A percentile compares a stretch with the other conserved stretches of the same genome.
Evolutionary conservation across 129 eudicot genomes (phyloP).

Genomic region (Artemisia tridentata): DNA sequence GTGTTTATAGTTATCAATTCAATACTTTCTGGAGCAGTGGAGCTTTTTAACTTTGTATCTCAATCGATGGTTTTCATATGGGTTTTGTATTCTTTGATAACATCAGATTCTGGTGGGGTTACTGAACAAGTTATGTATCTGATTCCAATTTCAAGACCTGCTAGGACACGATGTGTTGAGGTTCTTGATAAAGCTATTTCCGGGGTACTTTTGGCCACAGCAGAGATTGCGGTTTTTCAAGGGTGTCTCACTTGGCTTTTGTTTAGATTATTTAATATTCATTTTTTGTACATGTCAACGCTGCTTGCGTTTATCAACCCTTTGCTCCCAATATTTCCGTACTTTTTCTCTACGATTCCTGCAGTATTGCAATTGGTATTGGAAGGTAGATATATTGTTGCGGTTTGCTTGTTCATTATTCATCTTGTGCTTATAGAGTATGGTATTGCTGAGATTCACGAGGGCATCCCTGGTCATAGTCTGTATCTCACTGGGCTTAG

Average conservation of each 20-base stretch:
- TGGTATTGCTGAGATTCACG: conserved; percentile 73
- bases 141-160: conserved; percentile 67
- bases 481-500: conserved; percentile 94
- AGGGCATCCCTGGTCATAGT: conserved; percentile 79
- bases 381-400: conserved; percentile 76
- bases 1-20: conserved; percentile 54
- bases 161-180: conserved; percentile 74
- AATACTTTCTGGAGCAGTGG: conserved; percentile 90
- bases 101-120: conserved; percentile 94
- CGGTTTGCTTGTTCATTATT: conserved; percentile 53
- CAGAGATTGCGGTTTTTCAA: conserved; percentile 83
- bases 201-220: conserved; percentile 78
- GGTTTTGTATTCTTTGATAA: conserved; percentile 85
- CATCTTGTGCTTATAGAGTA: conserved; percentile 83
- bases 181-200: conserved; percentile 91
- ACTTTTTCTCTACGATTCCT: conserved; percentile 72
- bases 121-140: conserved; percentile 80
- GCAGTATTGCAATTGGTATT: conserved; percentile 74
- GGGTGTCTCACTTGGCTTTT: conserved; percentile 97
- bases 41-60: conserved; percentile 66
- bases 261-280: conserved; percentile 74
- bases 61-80: conserved; percentile 82
- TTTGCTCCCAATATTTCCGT: conserved; percentile 77
- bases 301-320: conserved; percentile 78
- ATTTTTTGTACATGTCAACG: conserved; percentile 85